Base-by-base conservation (phyloP, 2,329 filamentous ascomycete species). In the Pseudocercospora fijiensis region DNA sequence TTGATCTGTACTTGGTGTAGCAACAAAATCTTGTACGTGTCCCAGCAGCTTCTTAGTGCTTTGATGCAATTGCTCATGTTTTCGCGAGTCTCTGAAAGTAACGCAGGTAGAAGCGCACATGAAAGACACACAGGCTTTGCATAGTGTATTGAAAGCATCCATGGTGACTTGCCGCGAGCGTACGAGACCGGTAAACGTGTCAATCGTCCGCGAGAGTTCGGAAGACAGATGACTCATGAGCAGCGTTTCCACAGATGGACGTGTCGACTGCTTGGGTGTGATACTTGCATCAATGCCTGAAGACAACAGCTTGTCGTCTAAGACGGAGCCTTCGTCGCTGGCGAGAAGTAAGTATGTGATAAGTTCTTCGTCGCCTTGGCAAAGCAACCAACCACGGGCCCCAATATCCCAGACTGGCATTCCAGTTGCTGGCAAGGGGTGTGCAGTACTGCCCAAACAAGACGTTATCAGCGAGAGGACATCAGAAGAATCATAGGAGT, bases 381-480 rank as follows among this genome's bases (percentile, higher is more conserved):
- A 76, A 60, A 76, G 76, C 13, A 80, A 71, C 76, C 80, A 83
- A 20, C 78, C 75, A 68, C 80, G 79, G 7, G 76, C 80, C 22
- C 83, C 72, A 10, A 72, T 65, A 2, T 79, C 79, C 66, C 80
- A 76, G 0, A 76, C 68, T 1, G 76, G 70, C 43, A 78, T 77
- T 11, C 72, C 68, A 4, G 71, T 65, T 51, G 67, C 45, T 11
- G 65, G 57, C 5, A 71, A 47, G 2, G 67, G 58, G 45, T 72
- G 65, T 28, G 76, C 74, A 4, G 76, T 63, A 43, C 81, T 77
- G 65, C 90, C 90, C 41, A 89, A 87, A 70, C 90, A 91, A 16
- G 84, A 83, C 65, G 86, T 80, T n/a, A 96, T 75, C 4, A 96
- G 78, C 67, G 86, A 86, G 41, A 90, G 78, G 22, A 96, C 76